phyloP scores from a whole-genome alignment of 2,329 filamentous ascomycete genomes.

The Xylariomycetidae sp. region DNA sequence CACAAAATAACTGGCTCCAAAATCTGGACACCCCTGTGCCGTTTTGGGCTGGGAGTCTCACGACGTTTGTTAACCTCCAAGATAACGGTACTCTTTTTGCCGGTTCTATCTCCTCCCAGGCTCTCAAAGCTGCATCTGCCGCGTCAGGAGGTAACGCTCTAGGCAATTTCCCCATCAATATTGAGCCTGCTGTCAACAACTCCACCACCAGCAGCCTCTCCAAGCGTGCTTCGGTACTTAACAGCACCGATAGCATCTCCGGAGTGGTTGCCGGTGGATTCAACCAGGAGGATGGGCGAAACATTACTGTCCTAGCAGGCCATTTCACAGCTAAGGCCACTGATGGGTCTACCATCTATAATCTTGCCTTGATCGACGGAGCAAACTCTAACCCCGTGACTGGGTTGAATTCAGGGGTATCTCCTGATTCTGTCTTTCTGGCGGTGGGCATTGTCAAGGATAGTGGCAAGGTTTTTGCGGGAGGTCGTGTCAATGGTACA shows the following conservation, averaged over 20 bases:
- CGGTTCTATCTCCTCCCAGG: slow-evolving; percentile 74
- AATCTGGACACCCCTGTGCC: slow-evolving; percentile 65
- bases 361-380: slow-evolving; percentile 78
- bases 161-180: slow-evolving; percentile 53
- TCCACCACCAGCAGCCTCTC: slow-evolving; percentile 31
- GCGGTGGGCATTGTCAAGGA: slow-evolving; percentile 64
- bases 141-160: slow-evolving; percentile 59
- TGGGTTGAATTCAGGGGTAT: slow-evolving; percentile 64
- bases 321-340: slow-evolving; percentile 71
- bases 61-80: slow-evolving; percentile 61
- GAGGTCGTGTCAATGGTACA: slow-evolving; percentile 71
- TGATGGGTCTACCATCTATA: slow-evolving; percentile 69
- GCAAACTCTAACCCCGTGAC: slow-evolving; percentile 61
- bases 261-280: slow-evolving; percentile 79
- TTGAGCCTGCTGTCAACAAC: slow-evolving; percentile 32
- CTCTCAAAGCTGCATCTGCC: slow-evolving; percentile 68
- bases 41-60: slow-evolving; percentile 67
- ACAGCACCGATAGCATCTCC: slow-evolving; percentile 37
- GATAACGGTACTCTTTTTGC: slow-evolving; percentile 66
- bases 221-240: slow-evolving; percentile 42
- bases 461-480: slow-evolving; percentile 73
- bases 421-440: slow-evolving; percentile 69
- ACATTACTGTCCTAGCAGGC: slow-evolving; percentile 83
- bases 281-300: slow-evolving; percentile 63
- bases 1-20: slow-evolving; percentile 78